Evolutionary conservation across 805 yeast species (phyloP).

Genomic region (Zygosaccharomyces bailii): DNA sequence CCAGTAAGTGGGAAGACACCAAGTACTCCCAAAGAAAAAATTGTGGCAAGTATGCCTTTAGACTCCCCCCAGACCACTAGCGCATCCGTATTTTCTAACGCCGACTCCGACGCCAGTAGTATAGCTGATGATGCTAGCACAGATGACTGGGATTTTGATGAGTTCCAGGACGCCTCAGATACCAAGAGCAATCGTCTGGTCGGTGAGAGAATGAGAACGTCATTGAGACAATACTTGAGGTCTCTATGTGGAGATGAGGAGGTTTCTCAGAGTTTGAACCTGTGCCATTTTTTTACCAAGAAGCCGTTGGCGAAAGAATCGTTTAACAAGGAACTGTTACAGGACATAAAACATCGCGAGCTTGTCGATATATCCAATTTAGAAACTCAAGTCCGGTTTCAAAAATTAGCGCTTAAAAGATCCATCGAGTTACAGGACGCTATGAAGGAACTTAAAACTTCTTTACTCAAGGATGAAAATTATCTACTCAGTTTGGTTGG

Average conservation of each 20-base stretch:
- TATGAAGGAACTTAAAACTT: constrained; percentile 56
- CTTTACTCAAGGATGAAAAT: constrained; percentile 46
- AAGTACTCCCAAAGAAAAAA: constrained; percentile 20
- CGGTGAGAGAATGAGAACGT: constrained; percentile 73
- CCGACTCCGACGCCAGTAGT: constrained; percentile 5
- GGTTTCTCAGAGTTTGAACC: constrained; percentile 48
- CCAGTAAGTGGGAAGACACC: not conserved
- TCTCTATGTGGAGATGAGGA: constrained; percentile 51
- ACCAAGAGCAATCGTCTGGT: constrained; percentile 39
- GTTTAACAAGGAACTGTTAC: constrained; percentile 39
- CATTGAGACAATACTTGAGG: constrained; percentile 70
- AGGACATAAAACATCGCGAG: constrained; percentile 57
- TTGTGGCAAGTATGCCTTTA: constrained; percentile 16
- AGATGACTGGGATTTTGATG: constrained; percentile 18
- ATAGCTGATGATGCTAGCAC: constrained; percentile 10
- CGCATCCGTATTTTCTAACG: not conserved
- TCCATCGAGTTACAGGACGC: constrained; percentile 52
- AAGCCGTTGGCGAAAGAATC: constrained; percentile 39
- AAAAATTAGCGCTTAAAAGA: constrained; percentile 58
- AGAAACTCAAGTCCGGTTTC: constrained; percentile 69
- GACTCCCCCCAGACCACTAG: constrained; percentile 12
- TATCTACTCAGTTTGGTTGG: constrained; percentile 61
- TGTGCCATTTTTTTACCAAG: constrained; percentile 49
- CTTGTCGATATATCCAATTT: constrained; percentile 59
- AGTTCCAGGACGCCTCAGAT: constrained; percentile 28